Evolutionary conservation across 208 protist species (phyloP), one percentile per base, ranked within the genome.

Genomic region (Acanthamoeba quina): DNA sequence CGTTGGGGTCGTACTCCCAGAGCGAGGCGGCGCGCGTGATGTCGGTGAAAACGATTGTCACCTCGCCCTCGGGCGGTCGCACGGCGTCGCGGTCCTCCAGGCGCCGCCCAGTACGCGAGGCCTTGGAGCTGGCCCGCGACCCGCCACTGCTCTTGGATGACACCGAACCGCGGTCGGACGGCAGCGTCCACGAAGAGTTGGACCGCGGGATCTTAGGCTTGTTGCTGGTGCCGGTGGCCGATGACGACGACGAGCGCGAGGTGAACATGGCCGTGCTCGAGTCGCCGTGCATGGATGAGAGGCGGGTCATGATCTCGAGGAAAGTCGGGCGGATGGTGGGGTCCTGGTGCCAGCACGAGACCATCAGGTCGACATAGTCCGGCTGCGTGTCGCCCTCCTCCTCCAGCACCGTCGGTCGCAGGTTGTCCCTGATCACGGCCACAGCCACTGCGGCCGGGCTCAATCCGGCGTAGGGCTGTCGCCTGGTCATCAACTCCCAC

Each of bases 381-480:
- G n/a, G n/a, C 11, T 7, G 34, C 9, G 2, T 10, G 17, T 47
- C 82, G 52, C 11, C 52, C 26, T 29, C 64, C 2, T 19, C 34
- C 11, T n/a, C 24, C 5, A 29, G 72, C 34, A 80, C 26, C 29
- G 41, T 7, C 2, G 72, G 72, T 0, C 72, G 72, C 72, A 82
- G 1, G 0, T 24, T 24, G 1, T 82, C 72, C 19, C 72, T 17
- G 29, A 82, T 82, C 44, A 47, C 44, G 3, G 64, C 60, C 21
- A 93, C 89, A 31, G 89, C 89, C 44, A 93, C 70, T 2, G 89
- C 64, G 2, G 89, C 68, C 17, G 89, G 89, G 26, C 82, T 93
- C 60, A 70, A 19, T 6, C 88, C 88, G 0, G 2, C 29, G 54
- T 78, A 92, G 1, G 88, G 88, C 24, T 92, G 47, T 15, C 68